Percentiles rank a stretch among this genome's conserved stretches.
phyloP scores from a whole-genome alignment of 345 rosid species.

The Iberis pinnata region DNA sequence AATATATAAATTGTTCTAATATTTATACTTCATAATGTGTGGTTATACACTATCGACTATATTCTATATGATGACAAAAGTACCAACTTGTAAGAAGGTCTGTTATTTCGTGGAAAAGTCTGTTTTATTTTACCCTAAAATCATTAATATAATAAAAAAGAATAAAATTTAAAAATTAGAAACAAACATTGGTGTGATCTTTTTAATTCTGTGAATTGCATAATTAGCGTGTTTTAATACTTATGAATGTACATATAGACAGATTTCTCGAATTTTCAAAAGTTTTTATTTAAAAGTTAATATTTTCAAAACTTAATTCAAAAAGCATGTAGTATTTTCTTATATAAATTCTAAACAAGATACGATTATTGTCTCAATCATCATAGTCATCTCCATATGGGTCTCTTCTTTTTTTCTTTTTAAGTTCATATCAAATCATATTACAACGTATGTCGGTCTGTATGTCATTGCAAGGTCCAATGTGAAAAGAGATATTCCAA shows the following conservation, averaged over 20 bases:
- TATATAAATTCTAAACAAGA: too few relatives aligned
- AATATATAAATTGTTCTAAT: too few relatives aligned
- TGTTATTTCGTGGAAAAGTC: too few relatives aligned
- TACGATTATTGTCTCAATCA: conserved; percentile 30
- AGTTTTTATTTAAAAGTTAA: too few relatives aligned
- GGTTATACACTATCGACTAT: too few relatives aligned
- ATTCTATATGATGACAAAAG: too few relatives aligned
- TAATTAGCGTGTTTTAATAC: neutral
- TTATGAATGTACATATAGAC: neutral
- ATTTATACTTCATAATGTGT: too few relatives aligned
- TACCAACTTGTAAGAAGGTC: too few relatives aligned
- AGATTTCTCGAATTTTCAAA: conserved; percentile 10
- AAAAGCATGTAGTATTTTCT: conserved; percentile 8
- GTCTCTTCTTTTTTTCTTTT: conserved; percentile 17
- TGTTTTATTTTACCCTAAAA: too few relatives aligned
- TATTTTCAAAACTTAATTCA: too few relatives aligned
- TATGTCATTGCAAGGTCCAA: conserved; percentile 20
- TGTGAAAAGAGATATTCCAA: conserved; percentile 29
- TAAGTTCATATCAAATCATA: conserved; percentile 24
- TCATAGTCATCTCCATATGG: conserved; percentile 31
- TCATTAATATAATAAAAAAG: too few relatives aligned
- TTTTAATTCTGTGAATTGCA: neutral
- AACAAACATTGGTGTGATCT: neutral
- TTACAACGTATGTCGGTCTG: conserved; percentile 2
- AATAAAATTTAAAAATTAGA: too few relatives aligned